Conservation (phyloP, 495 filamentous ascomycete species). For the Trichocladium antarcticum region DNA sequence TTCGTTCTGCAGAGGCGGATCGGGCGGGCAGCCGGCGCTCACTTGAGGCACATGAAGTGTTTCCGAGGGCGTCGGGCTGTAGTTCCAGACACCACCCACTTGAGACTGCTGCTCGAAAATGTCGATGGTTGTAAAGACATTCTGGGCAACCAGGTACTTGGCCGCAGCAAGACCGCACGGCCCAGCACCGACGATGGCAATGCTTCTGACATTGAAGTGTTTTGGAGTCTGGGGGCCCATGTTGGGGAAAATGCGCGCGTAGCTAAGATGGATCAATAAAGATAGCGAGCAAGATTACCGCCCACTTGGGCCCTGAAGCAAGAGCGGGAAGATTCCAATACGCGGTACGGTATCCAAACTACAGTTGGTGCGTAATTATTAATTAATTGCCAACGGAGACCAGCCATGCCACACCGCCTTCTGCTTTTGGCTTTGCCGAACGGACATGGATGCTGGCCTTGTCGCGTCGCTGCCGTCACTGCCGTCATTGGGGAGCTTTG, state of each 20-base stretch:
- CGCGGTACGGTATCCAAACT: background rate
- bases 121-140: constrained; percentile 55
- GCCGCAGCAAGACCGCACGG: constrained; percentile 57
- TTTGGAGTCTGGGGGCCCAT: constrained; percentile 22
- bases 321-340: background rate
- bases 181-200: constrained; percentile 63
- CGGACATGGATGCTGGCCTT: background rate
- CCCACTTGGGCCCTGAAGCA: background rate
- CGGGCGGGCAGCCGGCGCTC: constrained; percentile 30
- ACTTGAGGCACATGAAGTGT: constrained; percentile 32
- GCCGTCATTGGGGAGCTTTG: constrained; percentile 8
- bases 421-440: constrained; percentile 2
- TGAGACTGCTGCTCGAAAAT: constrained; percentile 70
- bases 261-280: too few species aligned
- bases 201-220: constrained; percentile 35
- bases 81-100: constrained; percentile 79
- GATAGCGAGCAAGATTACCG: too few species aligned
- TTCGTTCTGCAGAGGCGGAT: constrained; percentile 26
- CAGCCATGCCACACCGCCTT: constrained; percentile 15
- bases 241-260: background rate
- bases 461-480: constrained; percentile 6
- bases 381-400: too few species aligned
- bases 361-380: too few species aligned
- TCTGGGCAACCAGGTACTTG: constrained; percentile 66
- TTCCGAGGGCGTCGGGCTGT: constrained; percentile 34